phyloP scores from a whole-genome alignment of 2,329 filamentous ascomycete genomes.

The Hirsutella minnesotensis region DNA sequence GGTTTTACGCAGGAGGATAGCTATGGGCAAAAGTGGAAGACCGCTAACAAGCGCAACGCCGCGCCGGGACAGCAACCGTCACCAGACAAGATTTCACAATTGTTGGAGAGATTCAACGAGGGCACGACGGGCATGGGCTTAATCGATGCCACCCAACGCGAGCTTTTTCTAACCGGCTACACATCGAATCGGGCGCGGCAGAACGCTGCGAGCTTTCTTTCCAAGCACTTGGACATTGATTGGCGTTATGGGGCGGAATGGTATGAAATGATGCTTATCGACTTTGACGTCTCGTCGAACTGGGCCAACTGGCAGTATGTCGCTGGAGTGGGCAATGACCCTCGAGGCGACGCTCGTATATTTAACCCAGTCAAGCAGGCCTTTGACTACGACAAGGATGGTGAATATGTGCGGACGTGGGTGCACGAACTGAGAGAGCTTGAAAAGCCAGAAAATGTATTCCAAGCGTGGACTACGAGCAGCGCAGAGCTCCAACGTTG shows the following conservation, averaged over 20 bases:
- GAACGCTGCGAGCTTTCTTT: slow-evolving; percentile 63
- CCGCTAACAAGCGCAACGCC: slow-evolving; percentile 19
- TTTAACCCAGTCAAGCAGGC: slow-evolving; percentile 79
- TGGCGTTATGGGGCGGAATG: slow-evolving; percentile 75
- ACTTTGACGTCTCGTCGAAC: slow-evolving; percentile 67
- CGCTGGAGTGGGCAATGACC: slow-evolving; percentile 69
- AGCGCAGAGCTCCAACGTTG: slow-evolving; percentile 43
- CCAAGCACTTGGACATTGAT: slow-evolving; percentile 63
- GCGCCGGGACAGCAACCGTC: slow-evolving; percentile 23
- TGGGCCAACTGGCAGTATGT: slow-evolving; percentile 82
- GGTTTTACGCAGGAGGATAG: slow-evolving; percentile 46
- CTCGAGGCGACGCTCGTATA: slow-evolving; percentile 55
- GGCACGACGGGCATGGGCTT: slow-evolving; percentile 65
- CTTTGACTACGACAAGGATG: slow-evolving; percentile 61
- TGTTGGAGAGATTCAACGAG: slow-evolving; percentile 46
- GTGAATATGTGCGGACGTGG: slow-evolving; percentile 62
- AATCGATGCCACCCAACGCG: slow-evolving; percentile 66
- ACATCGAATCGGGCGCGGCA: slow-evolving; percentile 66
- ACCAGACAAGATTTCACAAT: slow-evolving; percentile 30
- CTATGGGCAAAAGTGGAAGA: slow-evolving; percentile 36
- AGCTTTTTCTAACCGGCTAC: slow-evolving; percentile 65
- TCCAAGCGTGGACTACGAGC: slow-evolving; percentile 57
- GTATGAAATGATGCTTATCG: slow-evolving; percentile 64
- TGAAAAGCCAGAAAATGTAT: slow-evolving; percentile 43
- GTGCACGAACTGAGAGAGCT: slow-evolving; percentile 52